Base-by-base conservation (phyloP, 2,329 filamentous ascomycete species). In the Calonectria fujianensis region DNA sequence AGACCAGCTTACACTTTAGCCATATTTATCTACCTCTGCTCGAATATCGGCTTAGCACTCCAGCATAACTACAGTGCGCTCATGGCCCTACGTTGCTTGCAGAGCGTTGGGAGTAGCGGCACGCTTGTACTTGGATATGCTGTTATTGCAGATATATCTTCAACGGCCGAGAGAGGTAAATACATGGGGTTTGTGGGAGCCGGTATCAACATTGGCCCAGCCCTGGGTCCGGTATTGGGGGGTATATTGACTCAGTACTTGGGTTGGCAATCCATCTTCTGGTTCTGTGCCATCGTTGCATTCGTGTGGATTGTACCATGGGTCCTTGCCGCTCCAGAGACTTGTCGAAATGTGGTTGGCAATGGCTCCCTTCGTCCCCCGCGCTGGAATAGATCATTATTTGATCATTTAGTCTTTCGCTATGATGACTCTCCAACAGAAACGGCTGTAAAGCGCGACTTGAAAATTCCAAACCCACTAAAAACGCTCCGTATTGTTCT, bases 101-200 rank as follows among this genome's bases (percentile, higher is more conserved):
- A 94, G 80, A 92, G 91, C 39, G 87, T 88, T 0, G 93, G 93
- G 0, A 93, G 91, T 81, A 93, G 91, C 78, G 92, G 92, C 0
- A 94, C 93, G 0, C 87, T 95, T 24, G 93, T 94, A 0, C 86
- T 97, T 1, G 91, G 91, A 0, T 93, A 90, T 75, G 94, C 92
- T 2, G 91, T 95, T 2, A 90, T 96, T 16, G 92, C 93, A 0
- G 95, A 96, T 79, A 88, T 96, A 6, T 89, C 92, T 0, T 91
- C 93, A 0, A 92, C 90, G 57, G 89, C 90, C 0, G 93, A 96
- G 82, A 87, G 95, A 78, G 95, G 94, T 3, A 90, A 89, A 70
- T 96, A 94, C 81, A 93, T 96, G 86, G 93, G 91, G 65, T 89
- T 92, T 74, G 90, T 92, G n/a, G 90, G 89, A 39, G 88, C 88